Percentiles rank a stretch among this genome's conserved stretches.
These are phyloP conservation scores for Globisporangium nunn DNA, from an alignment of 352 stramenopile species.

Conservation along the genomic window DNA sequence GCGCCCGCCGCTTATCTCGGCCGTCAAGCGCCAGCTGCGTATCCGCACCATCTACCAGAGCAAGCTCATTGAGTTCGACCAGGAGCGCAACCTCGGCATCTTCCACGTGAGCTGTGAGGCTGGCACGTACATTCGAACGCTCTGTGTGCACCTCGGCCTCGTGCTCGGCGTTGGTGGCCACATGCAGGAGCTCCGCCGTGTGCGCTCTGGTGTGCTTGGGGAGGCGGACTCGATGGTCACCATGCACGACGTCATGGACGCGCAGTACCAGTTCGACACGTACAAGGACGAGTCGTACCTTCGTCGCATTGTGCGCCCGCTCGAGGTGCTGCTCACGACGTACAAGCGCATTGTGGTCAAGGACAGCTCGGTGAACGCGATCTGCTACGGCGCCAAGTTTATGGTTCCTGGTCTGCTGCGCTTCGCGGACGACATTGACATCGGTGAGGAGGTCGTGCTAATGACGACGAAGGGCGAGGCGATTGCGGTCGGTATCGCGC, in stretches of 20 bases:
- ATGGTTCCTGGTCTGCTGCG: constrained; percentile 99
- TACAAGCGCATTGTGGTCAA: constrained; percentile 99
- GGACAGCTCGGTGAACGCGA: constrained; percentile 99
- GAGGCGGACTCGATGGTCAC: constrained; percentile 98
- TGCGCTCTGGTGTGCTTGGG: constrained; percentile 94
- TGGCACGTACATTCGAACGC: constrained; percentile 99
- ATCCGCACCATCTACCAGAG: constrained; percentile 99
- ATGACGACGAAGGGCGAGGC: constrained; percentile 99
- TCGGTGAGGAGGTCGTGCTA: constrained; percentile 98
- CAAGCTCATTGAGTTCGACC: constrained; percentile 99
- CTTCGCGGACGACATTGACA: constrained; percentile 99
- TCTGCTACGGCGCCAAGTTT: constrained; percentile 99
- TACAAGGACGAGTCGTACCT: constrained; percentile 99
- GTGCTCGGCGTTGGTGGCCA: constrained; percentile 97
- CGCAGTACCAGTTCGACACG: constrained; percentile 98
- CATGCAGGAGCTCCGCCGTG: constrained; percentile 99
- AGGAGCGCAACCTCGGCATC: constrained; percentile 95
- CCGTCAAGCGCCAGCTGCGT: constrained; percentile 98
- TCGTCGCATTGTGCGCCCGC: constrained; percentile 95
- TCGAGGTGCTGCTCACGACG: constrained; percentile 97
- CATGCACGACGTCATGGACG: constrained; percentile 99
- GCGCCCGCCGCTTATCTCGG: constrained; percentile 98
- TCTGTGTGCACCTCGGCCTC: constrained; percentile 99
- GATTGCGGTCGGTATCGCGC: constrained; percentile 97
- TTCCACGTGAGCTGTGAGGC: constrained; percentile 97